Conservation (phyloP, 192 early-diverging fungal genomes). For the Coemansia sp. region DNA sequence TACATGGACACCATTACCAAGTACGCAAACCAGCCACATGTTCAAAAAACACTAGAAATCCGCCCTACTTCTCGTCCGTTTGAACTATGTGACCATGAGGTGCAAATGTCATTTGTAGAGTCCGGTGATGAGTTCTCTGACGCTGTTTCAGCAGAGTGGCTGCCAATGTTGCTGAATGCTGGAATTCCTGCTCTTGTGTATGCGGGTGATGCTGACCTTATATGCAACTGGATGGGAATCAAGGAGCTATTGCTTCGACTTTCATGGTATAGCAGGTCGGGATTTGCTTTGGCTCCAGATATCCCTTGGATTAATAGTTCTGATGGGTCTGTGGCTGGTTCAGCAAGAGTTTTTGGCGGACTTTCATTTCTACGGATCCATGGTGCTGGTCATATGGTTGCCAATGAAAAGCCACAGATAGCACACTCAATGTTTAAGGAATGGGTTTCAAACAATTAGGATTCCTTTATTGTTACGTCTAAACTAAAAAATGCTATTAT, state of each 20-base stretch:
- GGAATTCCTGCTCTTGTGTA: constrained; percentile 81
- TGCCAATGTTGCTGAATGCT: constrained; percentile 67
- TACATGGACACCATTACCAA: constrained; percentile 71
- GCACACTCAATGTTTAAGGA: constrained; percentile 77
- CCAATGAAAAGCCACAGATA: constrained; percentile 82
- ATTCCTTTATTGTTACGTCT: neutral
- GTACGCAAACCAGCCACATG: constrained; percentile 69
- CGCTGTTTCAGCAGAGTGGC: constrained; percentile 50
- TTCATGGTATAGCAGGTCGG: constrained; percentile 75
- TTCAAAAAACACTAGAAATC: constrained; percentile 70
- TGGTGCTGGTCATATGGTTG: constrained; percentile 86
- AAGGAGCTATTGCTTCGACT: constrained; percentile 79
- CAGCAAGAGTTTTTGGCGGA: constrained; percentile 63
- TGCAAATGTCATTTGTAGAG: constrained; percentile 75
- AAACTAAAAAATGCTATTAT: too few relatives aligned
- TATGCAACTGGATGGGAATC: constrained; percentile 84
- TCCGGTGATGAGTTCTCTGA: constrained; percentile 84
- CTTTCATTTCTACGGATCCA: constrained; percentile 83
- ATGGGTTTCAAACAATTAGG: constrained; percentile 57
- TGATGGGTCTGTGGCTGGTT: constrained; percentile 33
- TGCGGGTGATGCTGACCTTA: constrained; percentile 86
- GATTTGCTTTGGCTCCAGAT: constrained; percentile 71
- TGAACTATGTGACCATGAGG: constrained; percentile 74
- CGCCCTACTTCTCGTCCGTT: constrained; percentile 51
- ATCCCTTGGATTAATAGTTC: constrained; percentile 65